Conservation (phyloP, 305 asterid genomes). For the Striga hermonthica region DNA sequence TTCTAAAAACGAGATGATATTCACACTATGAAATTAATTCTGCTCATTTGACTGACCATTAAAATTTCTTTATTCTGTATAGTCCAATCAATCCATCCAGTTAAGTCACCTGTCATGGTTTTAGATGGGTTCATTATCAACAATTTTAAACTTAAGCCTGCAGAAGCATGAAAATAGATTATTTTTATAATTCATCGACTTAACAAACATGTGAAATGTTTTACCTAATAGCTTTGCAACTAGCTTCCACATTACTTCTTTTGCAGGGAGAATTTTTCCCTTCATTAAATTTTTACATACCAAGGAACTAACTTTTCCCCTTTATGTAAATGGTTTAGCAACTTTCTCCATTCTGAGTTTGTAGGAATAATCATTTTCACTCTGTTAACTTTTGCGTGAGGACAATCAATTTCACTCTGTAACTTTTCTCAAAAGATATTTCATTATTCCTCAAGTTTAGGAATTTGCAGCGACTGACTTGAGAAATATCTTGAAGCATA, state of each 20-base stretch:
- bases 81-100: constrained; percentile 14
- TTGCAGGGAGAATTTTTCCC: neutral
- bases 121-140: constrained; percentile 13
- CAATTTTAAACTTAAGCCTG: constrained; percentile 13
- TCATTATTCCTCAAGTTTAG: constrained; percentile 9
- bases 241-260: neutral
- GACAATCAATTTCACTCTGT: constrained; percentile 13
- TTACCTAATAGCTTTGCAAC: constrained; percentile 5
- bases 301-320: constrained; percentile 2
- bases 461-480: constrained; percentile 6
- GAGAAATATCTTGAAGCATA: constrained; percentile 1
- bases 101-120: constrained; percentile 1
- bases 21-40: constrained; percentile 11
- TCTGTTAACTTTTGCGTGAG: neutral
- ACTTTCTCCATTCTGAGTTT: neutral
- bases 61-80: constrained; percentile 22
- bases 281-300: neutral
- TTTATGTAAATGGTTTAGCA: constrained; percentile 1
- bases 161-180: neutral
- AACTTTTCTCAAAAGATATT: neutral
- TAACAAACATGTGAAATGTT: constrained; percentile 6
- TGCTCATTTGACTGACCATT: constrained; percentile 13
- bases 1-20: constrained; percentile 11
- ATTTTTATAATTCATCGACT: neutral
- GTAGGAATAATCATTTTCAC: constrained; percentile 11